Base-by-base conservation (phyloP, 495 filamentous ascomycete genomes). In the Xeromyces bisporus region DNA sequence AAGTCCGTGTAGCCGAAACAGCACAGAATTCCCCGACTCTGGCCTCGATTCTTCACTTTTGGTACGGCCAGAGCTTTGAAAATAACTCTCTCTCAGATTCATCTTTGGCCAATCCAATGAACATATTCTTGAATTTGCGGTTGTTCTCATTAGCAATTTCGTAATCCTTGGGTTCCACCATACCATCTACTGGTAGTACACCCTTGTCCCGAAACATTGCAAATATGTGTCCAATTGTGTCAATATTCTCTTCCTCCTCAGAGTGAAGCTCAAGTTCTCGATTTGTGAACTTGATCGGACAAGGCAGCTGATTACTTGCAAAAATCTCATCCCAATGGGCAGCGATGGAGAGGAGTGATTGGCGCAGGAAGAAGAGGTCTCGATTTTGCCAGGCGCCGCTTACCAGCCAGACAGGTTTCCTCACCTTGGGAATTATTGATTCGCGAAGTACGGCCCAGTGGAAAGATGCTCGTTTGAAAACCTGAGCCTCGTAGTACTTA, bases 301-400 rank as follows among this genome's bases (percentile, higher is more conserved):
- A 60, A 21, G 43, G 39, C 2, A 31, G 21, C 18, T 37, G 2
- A 8, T 25, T n/a, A 7, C 14, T 26, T n/a, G 42, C 20, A 21
- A 47, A 40, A 32, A 53, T 21, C 9, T 52, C 35, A n/a, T 41
- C 11, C 56, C 52, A 58, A 13, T 44, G 14, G 1, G 31, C 33
- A 0, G 29, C 30, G 2, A 58, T 29, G 5, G 8, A 14, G 13
- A 56, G 42, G 7, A 58, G 42, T 10, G 54, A 34, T 11, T 51
- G 18, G 11, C 54, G 48, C 20, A 58, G 45, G 11, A 48, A 56
- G 29, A 60, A 56, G 0, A 58, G 33, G 44, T 56, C 47, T 5
- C 36, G 31, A 18, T 43, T 48, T 29, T 44, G 40, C 53, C 51
- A 59, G 3, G 32, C 39, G 10, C 47, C 43, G 18, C 14, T 48